Evolutionary conservation across 1,284 basidiomycete species (phyloP).

Genomic region (Naganishia sp.): DNA sequence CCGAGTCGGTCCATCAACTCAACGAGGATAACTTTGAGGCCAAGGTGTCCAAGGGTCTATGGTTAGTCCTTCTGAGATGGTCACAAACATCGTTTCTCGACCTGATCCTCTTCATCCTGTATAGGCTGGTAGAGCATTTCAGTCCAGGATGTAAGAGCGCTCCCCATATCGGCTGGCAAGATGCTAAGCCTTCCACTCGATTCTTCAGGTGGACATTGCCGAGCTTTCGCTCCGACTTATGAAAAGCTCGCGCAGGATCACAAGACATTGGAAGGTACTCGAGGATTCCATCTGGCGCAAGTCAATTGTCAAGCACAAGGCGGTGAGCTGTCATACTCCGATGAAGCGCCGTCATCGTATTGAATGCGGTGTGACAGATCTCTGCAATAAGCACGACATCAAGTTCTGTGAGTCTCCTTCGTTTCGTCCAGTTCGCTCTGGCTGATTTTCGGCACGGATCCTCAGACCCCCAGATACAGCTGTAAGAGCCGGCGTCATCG

Average conservation of each 20-base stretch:
- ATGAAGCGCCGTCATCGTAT: slow-evolving; percentile 1
- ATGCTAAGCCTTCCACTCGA: background rate
- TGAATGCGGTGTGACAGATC: slow-evolving; percentile 59
- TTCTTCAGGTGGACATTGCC: slow-evolving; percentile 49
- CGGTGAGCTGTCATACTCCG: slow-evolving; percentile 59
- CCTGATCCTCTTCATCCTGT: background rate
- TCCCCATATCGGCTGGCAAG: background rate
- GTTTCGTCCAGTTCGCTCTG: background rate
- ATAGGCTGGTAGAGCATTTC: slow-evolving; percentile 55
- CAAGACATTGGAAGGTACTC: slow-evolving; percentile 59
- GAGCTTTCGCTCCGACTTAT: slow-evolving; percentile 72
- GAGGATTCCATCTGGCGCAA: slow-evolving; percentile 72
- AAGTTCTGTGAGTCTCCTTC: slow-evolving; percentile 58
- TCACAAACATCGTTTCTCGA: background rate
- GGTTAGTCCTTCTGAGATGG: slow-evolving; percentile 56
- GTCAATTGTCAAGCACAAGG: slow-evolving; percentile 82
- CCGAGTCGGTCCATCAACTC: slow-evolving; percentile 53
- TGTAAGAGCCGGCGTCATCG: slow-evolving; percentile 57
- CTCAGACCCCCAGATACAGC: slow-evolving; percentile 69
- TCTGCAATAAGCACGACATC: slow-evolving; percentile 71
- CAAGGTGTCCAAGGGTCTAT: slow-evolving; percentile 65
- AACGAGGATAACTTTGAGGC: slow-evolving; percentile 67
- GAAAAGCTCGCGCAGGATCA: slow-evolving; percentile 64
- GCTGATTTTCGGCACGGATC: background rate
- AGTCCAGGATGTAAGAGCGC: slow-evolving; percentile 49